Base-by-base conservation (phyloP, 805 yeast genomes). In the Kodamaea leandrae region DNA sequence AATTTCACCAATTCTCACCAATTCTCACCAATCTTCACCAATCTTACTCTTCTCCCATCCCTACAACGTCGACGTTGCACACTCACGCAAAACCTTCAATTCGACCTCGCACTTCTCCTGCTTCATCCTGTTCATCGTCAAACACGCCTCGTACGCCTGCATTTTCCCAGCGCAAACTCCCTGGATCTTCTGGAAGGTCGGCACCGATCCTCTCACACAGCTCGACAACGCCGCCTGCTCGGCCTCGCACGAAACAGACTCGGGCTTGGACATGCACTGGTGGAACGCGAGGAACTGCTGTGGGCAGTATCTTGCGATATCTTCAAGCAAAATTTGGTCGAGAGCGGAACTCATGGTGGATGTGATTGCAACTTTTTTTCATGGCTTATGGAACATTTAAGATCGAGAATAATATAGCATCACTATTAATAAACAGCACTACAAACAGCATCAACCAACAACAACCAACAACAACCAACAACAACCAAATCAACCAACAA, bases 261-360 rank as follows among this genome's bases (percentile, higher is more conserved):
- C 73, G 28, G 82, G 82, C 20, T 66, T 69, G 25, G 78, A 61
- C 60, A 86, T 74, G 55, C 95, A 86, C 52, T 77, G 78, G 60
- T 86, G 91, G 59, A 82, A 86, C 19, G 73, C 76, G 42, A 86
- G 63, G 49, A 86, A 86, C 53, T 80, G 75, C 45, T 77, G 79
- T 0, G 95, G 93, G 58, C 96, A 86, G 54, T 72, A 67, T 41
- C 78, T 74, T 10, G 95, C 89, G 43, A 84, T 78, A 53, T 86
- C 95, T 46, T 85, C 89, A 46, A 86, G 75, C 23, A 86, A 73
- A 37, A 83, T 67, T 55, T 86, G 90, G 60, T 86, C 95, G 21
- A 86, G 60, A 9, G 18, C 32, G 3, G 30, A 15, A 20, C 35
- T 37, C 42, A 34, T 38, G 2, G 17, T 30, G 15, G 18, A 5